phyloP scores from a whole-genome alignment of 2,329 filamentous ascomycete genomes.

The Aspergillus ruber region DNA sequence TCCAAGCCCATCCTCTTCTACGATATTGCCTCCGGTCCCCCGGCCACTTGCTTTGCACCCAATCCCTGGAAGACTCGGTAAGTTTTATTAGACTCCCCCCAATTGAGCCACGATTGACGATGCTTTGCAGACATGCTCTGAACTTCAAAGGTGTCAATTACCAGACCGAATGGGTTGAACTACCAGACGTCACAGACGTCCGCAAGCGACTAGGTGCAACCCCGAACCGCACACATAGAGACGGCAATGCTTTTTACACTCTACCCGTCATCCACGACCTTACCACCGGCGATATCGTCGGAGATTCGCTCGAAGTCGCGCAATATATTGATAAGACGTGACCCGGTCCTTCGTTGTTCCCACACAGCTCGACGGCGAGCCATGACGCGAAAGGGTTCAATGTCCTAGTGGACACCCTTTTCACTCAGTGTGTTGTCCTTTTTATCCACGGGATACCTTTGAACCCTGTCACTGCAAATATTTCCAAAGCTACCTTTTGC shows the following conservation, averaged over 20 bases:
- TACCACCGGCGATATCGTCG: background rate
- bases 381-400: slow-evolving; percentile 7
- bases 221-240: background rate
- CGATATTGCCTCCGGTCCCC: slow-evolving; percentile 37
- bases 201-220: slow-evolving; percentile 5
- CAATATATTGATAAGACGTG: background rate
- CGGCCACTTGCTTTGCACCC: slow-evolving; percentile 20
- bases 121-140: slow-evolving; percentile 5
- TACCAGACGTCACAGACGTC: slow-evolving; percentile 7
- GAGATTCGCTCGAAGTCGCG: background rate
- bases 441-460: slow-evolving; percentile 5
- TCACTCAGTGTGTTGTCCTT: slow-evolving; percentile 2
- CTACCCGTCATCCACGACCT: background rate
- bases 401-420: slow-evolving; percentile 6
- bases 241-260: background rate
- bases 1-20: slow-evolving; percentile 32
- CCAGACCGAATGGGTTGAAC: slow-evolving; percentile 9
- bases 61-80: slow-evolving; percentile 27
- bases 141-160: slow-evolving; percentile 9
- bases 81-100: background rate
- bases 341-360: background rate
- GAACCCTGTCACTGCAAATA: slow-evolving; percentile 6
- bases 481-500: slow-evolving; percentile 3
- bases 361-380: background rate
- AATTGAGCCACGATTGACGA: background rate